Percentiles rank a stretch among this genome's conserved stretches.
Evolutionary conservation across 2,329 filamentous ascomycete genomes (phyloP).

Genomic region (Ambrosiella cleistominuta): DNA sequence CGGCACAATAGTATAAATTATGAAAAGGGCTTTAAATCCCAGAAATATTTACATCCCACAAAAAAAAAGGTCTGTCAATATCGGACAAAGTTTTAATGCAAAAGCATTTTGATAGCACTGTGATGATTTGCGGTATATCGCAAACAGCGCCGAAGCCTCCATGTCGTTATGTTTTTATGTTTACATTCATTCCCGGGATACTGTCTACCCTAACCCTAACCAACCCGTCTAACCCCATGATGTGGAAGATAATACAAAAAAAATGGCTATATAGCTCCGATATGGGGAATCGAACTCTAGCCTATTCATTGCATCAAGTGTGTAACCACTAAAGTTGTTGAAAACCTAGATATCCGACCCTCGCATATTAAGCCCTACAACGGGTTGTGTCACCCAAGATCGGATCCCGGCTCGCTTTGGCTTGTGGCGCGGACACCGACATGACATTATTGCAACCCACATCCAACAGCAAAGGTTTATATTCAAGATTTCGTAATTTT

Average conservation of each 20-base stretch:
- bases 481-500: not conserved
- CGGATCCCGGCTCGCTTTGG: not conserved
- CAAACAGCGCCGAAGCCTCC: no score
- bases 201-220: not conserved
- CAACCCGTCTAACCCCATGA: no score
- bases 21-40: not conserved
- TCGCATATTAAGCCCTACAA: not conserved
- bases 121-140: no score
- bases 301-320: slow-evolving; percentile 11
- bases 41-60: not conserved
- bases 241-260: slow-evolving; percentile 6
- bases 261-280: slow-evolving; percentile 10
- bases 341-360: not conserved
- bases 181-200: no score
- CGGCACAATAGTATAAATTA: not conserved
- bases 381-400: not conserved
- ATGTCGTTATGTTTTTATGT: no score
- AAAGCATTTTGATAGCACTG: no score
- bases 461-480: not conserved
- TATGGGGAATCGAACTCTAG: slow-evolving; percentile 16
- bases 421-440: not conserved
- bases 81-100: not conserved
- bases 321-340: not conserved
- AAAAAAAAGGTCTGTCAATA: not conserved
- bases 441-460: no score